phyloP scores from a whole-genome alignment of 441 rosid species.

The Capsella rubella region DNA sequence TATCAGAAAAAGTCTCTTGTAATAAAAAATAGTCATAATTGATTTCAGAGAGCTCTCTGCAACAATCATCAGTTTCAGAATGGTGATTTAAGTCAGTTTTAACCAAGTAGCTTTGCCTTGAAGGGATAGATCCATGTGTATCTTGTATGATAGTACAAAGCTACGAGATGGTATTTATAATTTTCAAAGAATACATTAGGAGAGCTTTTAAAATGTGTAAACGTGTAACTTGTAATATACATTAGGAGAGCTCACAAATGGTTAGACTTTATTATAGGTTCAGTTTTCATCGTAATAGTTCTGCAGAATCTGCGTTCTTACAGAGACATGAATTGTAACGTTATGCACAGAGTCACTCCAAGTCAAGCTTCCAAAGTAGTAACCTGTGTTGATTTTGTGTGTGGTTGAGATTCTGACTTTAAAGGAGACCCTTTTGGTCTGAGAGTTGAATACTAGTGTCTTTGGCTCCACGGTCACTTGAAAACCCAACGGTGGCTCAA shows the following conservation, averaged over 20 bases:
- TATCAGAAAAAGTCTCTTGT: background rate
- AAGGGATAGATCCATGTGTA: background rate
- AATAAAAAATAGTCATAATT: background rate
- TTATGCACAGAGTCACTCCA: conserved; percentile 58
- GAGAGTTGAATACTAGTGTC: conserved; percentile 47
- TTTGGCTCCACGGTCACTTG: conserved; percentile 55
- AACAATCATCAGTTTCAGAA: background rate
- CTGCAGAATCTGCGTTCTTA: conserved; percentile 40
- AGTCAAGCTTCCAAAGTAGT: conserved; percentile 60
- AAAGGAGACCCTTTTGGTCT: conserved; percentile 40
- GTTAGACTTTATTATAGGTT: no score
- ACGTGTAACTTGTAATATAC: no score
- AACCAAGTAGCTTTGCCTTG: background rate
- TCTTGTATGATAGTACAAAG: background rate
- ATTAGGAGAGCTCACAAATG: no score
- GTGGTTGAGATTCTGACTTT: conserved; percentile 41
- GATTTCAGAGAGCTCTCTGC: background rate
- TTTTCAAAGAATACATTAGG: no score
- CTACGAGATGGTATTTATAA: background rate
- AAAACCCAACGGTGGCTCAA: conserved; percentile 54
- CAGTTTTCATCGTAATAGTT: conserved; percentile 31
- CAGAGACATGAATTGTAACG: conserved; percentile 53
- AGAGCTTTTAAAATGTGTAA: background rate
- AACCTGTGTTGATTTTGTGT: conserved; percentile 45
- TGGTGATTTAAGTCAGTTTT: background rate